phyloP scores from a whole-genome alignment of 208 protist species.

The Trypanosoma melophagium region DNA sequence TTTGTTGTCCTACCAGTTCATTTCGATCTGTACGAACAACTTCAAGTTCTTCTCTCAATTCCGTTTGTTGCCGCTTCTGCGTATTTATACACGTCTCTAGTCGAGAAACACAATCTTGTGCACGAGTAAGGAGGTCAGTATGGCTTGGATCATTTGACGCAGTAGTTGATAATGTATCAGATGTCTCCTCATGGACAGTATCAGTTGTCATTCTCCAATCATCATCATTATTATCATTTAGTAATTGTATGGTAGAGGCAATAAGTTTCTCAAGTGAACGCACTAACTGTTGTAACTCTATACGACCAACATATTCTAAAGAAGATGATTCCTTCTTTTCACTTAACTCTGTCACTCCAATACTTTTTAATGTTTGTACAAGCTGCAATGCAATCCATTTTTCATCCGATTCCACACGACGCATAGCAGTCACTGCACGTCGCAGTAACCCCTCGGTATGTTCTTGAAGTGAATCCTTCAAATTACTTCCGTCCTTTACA shows the following conservation, averaged over 20 bases:
- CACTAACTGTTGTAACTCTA: slow-evolving; percentile 9
- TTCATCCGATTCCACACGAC: slow-evolving; percentile 5
- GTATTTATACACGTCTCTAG: slow-evolving; percentile 4
- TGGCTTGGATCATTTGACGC: not conserved
- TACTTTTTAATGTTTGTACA: slow-evolving; percentile 1
- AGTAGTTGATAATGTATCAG: not conserved
- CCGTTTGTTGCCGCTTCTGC: slow-evolving; percentile 26
- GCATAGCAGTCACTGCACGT: slow-evolving; percentile 7
- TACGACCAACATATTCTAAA: not conserved
- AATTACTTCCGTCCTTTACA: not conserved
- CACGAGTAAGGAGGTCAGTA: slow-evolving; percentile 3
- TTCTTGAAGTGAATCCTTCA: slow-evolving; percentile 6
- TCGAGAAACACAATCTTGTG: slow-evolving; percentile 8
- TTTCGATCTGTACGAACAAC: slow-evolving; percentile 72
- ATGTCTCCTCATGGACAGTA: not conserved
- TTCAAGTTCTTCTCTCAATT: slow-evolving; percentile 50
- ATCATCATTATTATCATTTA: not conserved
- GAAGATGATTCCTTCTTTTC: not conserved
- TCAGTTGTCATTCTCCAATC: not conserved
- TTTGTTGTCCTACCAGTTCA: slow-evolving; percentile 64
- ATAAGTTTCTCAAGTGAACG: slow-evolving; percentile 15
- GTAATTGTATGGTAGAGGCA: not conserved
- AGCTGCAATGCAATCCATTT: slow-evolving; percentile 24
- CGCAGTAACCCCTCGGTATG: not conserved
- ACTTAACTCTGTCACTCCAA: not conserved